Base-by-base conservation (phyloP, 106 monocot genomes). In the Ottelia alismoides region DNA sequence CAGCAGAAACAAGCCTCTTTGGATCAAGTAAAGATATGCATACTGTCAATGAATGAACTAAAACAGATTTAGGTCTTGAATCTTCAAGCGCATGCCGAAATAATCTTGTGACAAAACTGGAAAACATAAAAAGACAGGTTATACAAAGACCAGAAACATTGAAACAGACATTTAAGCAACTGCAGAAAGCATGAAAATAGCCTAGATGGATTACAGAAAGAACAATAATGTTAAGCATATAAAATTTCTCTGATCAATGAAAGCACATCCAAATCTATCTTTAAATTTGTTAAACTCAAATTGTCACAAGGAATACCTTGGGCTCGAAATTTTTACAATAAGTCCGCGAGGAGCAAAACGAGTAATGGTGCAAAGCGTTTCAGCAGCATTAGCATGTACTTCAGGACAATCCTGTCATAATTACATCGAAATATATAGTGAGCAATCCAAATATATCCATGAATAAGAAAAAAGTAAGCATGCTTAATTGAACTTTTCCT, bases 381-480 rank as follows among this genome's bases (percentile, higher is more conserved):
- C 85, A 11, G 85, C 70, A 25, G 67, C 77, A 68, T 85, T 85
- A 31, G 85, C 80, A 71, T 80, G 80, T 45, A 80, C 80, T 74
- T 85, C 74, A 47, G 80, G 70, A 27, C 76, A 62, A 57, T 58
- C 50, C 85, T 85, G 74, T 20, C 61, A 43, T 31, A 56, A 27
- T 27, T 25, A 52, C n/a, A n/a, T n/a, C n/a, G n/a, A n/a, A n/a
- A n/a, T n/a, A n/a, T n/a, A n/a, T n/a, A n/a, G n/a, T n/a, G n/a
- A n/a, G n/a, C n/a, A n/a, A n/a, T n/a, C n/a, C n/a, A n/a, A n/a
- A n/a, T n/a, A n/a, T n/a, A n/a, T n/a, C n/a, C n/a, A n/a, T n/a
- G n/a, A n/a, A n/a, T n/a, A n/a, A n/a, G n/a, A n/a, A n/a, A n/a
- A n/a, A n/a, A n/a, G n/a, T n/a, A n/a, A n/a, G n/a, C n/a, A n/a